phyloP scores from a whole-genome alignment of 345 rosid species.

The Hibiscus mutabilis region DNA sequence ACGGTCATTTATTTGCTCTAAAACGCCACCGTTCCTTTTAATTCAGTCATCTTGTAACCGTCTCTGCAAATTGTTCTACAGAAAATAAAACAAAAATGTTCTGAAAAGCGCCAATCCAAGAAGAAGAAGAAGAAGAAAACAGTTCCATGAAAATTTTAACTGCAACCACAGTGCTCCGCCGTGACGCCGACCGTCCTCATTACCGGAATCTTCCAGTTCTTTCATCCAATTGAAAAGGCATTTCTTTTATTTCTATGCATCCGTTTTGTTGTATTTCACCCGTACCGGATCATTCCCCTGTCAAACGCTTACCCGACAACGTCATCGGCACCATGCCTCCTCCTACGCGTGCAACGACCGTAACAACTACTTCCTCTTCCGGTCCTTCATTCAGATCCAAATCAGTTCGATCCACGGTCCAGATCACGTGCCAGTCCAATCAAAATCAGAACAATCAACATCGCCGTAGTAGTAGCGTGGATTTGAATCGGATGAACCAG shows the following conservation, averaged over 20 bases:
- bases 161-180: background rate
- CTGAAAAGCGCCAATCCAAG: background rate
- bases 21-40: background rate
- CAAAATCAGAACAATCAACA: background rate
- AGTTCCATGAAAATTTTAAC: background rate
- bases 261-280: slow-evolving; percentile 10
- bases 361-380: background rate
- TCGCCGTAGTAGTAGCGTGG: slow-evolving; percentile 4
- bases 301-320: background rate
- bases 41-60: background rate
- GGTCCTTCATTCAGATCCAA: slow-evolving; percentile 12
- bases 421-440: background rate
- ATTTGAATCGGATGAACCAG: slow-evolving; percentile 13
- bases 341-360: background rate
- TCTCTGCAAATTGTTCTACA: background rate
- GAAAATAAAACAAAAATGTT: background rate
- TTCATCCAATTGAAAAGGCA: background rate
- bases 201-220: background rate
- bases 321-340: background rate
- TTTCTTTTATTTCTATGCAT: slow-evolving; percentile 2
- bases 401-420: slow-evolving; percentile 4
- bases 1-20: background rate
- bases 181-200: background rate
- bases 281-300: slow-evolving; percentile 10
- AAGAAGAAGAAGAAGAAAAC: background rate